These are phyloP conservation scores for Candida tetrigidarum DNA, from an alignment of 1,139 yeast genomes.

Conservation along the genomic window DNA sequence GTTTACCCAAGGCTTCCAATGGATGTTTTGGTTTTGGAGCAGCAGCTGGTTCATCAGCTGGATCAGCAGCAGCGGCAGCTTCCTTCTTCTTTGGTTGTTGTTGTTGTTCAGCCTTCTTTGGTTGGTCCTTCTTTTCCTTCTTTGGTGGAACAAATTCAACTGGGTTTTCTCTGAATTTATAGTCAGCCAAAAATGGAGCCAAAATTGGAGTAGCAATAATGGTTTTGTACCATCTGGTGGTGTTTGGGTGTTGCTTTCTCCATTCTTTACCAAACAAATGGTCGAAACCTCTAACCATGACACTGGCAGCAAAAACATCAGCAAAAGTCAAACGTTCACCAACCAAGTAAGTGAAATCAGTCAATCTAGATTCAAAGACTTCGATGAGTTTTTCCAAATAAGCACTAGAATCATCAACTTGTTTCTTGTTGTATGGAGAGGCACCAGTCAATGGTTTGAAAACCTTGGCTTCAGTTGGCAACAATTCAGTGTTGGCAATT, in stretches of 20 bases:
- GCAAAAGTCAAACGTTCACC: slow-evolving; percentile 91
- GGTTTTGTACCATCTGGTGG: slow-evolving; percentile 88
- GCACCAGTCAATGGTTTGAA: slow-evolving; percentile 41
- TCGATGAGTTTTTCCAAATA: slow-evolving; percentile 43
- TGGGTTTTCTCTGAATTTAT: slow-evolving; percentile 68
- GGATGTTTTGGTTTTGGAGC: slow-evolving; percentile 89
- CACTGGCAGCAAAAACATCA: slow-evolving; percentile 71
- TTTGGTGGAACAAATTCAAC: slow-evolving; percentile 75
- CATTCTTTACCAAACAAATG: slow-evolving; percentile 74
- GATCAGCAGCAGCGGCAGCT: slow-evolving; percentile 38
- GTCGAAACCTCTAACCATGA: slow-evolving; percentile 67
- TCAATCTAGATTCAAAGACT: slow-evolving; percentile 67
- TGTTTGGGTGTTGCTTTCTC: slow-evolving; percentile 74
- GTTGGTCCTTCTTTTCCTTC: slow-evolving; percentile 63
- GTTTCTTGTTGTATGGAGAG: slow-evolving; percentile 62
- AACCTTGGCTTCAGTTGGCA: slow-evolving; percentile 43
- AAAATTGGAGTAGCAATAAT: slow-evolving; percentile 61
- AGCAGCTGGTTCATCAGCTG: slow-evolving; percentile 46
- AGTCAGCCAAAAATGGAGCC: slow-evolving; percentile 42
- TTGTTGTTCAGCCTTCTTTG: slow-evolving; percentile 28
- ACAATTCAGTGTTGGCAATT: slow-evolving; percentile 72
- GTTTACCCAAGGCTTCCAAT: slow-evolving; percentile 76
- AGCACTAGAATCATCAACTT: slow-evolving; percentile 57
- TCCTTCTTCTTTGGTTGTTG: slow-evolving; percentile 15
- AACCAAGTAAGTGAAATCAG: slow-evolving; percentile 82